phyloP scores from a whole-genome alignment of 2,329 filamentous ascomycete genomes.

The Claviceps pazoutovae region DNA sequence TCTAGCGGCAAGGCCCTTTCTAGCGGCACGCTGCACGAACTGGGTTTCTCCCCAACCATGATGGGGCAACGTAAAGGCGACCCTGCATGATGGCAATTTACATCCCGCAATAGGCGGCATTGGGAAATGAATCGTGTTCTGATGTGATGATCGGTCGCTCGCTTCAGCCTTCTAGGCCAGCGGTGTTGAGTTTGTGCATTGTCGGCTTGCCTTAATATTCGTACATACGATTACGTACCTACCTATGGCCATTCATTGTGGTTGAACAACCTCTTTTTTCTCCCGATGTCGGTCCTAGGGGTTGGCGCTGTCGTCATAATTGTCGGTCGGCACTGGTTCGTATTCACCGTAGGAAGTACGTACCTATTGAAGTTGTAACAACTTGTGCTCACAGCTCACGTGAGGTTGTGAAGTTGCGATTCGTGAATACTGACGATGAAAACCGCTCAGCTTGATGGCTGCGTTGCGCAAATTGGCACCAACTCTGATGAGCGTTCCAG shows the following conservation, averaged over 20 bases:
- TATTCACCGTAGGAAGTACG: background rate
- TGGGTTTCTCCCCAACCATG: background rate
- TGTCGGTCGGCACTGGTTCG: background rate
- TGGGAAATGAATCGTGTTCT: background rate
- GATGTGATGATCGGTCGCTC: background rate
- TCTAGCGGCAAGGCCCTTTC: background rate
- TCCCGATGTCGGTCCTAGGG: background rate
- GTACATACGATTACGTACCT: too few species aligned
- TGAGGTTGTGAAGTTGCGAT: too few species aligned
- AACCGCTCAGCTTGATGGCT: background rate
- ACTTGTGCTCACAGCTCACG: too few species aligned
- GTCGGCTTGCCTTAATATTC: background rate
- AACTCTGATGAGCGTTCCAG: background rate
- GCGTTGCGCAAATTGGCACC: background rate
- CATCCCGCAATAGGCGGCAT: background rate
- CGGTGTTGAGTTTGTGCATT: background rate
- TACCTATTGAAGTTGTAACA: background rate
- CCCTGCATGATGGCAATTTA: slow-evolving; percentile 3
- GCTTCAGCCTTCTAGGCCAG: background rate
- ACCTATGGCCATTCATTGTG: background rate
- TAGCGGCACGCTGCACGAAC: background rate
- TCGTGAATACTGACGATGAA: background rate
- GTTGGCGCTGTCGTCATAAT: background rate
- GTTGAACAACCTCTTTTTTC: background rate
- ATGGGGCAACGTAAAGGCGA: background rate